These are phyloP conservation scores for Areca catechu DNA, from an alignment of 176 grass and related monocot genomes.

Conservation along the genomic window DNA sequence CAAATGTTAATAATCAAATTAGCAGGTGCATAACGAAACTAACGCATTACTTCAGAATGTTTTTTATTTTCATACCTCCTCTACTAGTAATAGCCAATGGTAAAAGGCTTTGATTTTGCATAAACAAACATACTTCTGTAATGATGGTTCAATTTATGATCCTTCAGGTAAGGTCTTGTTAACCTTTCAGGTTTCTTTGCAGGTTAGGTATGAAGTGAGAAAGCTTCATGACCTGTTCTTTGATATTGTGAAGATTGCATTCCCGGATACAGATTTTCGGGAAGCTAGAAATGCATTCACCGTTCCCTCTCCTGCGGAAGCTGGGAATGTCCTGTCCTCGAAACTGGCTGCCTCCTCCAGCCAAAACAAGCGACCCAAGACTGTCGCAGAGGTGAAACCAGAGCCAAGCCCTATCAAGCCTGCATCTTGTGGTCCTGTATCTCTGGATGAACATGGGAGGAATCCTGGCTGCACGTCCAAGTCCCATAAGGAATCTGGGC, in stretches of 20 bases:
- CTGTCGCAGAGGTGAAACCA: conserved; percentile 29
- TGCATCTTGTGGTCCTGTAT: conserved; percentile 1
- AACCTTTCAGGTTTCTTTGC: not conserved
- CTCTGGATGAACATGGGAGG: conserved; percentile 20
- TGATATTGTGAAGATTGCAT: conserved; percentile 96
- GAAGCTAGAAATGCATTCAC: conserved; percentile 49
- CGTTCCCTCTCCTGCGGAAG: conserved; percentile 43
- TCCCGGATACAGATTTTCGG: conserved; percentile 86
- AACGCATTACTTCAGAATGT: too few species aligned
- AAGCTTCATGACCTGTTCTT: conserved; percentile 82
- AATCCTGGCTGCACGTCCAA: conserved; percentile 28
- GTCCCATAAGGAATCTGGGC: conserved; percentile 40
- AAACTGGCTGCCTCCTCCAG: not conserved
- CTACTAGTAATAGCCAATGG: too few species aligned
- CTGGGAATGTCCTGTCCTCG: conserved; percentile 15
- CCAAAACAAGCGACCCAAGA: conserved; percentile 31
- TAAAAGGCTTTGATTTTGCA: too few species aligned
- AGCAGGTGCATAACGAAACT: too few species aligned
- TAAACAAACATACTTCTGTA: too few species aligned
- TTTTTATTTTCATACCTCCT: too few species aligned
- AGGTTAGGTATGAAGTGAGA: conserved; percentile 72
- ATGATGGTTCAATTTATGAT: too few species aligned
- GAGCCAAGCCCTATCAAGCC: conserved; percentile 20
- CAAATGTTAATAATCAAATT: too few species aligned
- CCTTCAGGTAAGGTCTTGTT: too few species aligned